These are phyloP conservation scores for Truncatella angustata DNA, from an alignment of 2,329 filamentous ascomycete genomes.

Conservation along the genomic window DNA sequence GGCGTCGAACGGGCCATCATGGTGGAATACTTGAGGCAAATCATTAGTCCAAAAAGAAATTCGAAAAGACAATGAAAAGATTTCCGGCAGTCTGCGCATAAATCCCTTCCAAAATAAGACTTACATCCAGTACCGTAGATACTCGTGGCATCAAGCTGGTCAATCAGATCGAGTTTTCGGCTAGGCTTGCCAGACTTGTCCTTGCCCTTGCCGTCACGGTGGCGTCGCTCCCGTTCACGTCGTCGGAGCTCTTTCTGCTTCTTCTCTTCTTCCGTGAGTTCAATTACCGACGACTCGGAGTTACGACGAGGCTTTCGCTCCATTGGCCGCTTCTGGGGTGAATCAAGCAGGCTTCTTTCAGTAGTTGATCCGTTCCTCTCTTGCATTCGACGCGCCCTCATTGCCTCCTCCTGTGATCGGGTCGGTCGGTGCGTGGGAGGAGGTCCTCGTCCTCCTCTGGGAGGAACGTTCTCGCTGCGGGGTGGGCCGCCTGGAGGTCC, in stretches of 20 bases:
- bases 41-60: conserved; percentile 13
- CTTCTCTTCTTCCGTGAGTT: conserved; percentile 58
- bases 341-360: conserved; percentile 34
- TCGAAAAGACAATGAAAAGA: background rate
- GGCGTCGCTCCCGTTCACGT: conserved; percentile 49
- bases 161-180: conserved; percentile 78
- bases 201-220: conserved; percentile 54
- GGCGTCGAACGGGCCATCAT: conserved; percentile 96
- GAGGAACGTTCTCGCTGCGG: conserved; percentile 47
- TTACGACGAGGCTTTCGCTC: conserved; percentile 65
- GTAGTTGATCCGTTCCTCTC: conserved; percentile 20
- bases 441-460: conserved; percentile 41
- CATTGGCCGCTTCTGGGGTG: conserved; percentile 35
- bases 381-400: conserved; percentile 46
- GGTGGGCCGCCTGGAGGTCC: conserved; percentile 38
- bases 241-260: conserved; percentile 48
- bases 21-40: conserved; percentile 78
- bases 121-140: conserved; percentile 89
- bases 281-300: conserved; percentile 74
- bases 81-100: too few relatives aligned
- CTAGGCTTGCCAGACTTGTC: conserved; percentile 39
- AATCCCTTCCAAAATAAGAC: too few relatives aligned
- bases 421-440: conserved; percentile 57
- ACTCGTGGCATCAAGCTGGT: conserved; percentile 93
- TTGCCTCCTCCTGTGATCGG: conserved; percentile 65